A percentile compares a stretch with the other conserved stretches of the same genome.
Evolutionary conservation across 2,329 filamentous ascomycete genomes (phyloP).

Genomic region (Scedosporium apiospermum): DNA sequence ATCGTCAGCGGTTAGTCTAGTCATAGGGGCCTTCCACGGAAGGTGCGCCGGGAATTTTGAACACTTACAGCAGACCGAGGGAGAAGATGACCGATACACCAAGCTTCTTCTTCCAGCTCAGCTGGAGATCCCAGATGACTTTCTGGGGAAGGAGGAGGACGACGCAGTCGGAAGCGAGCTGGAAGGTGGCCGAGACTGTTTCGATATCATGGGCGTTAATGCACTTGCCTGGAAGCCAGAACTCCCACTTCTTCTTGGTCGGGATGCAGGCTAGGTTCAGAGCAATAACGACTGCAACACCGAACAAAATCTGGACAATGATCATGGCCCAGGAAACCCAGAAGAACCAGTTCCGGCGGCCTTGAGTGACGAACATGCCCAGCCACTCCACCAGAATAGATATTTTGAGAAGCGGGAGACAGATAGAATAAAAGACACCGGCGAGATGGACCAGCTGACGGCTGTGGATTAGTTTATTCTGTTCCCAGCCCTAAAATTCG

Average conservation of each 20-base stretch:
- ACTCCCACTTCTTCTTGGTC: slow-evolving; percentile 17
- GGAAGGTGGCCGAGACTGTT: slow-evolving; percentile 13
- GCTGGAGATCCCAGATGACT: slow-evolving; percentile 19
- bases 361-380: slow-evolving; percentile 8
- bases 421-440: background rate
- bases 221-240: slow-evolving; percentile 14
- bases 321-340: slow-evolving; percentile 15
- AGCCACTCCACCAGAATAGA: slow-evolving; percentile 11
- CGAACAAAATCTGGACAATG: slow-evolving; percentile 12
- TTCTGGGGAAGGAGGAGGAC: slow-evolving; percentile 19
- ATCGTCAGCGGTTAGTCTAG: background rate
- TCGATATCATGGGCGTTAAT: slow-evolving; percentile 12
- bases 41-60: background rate
- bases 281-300: slow-evolving; percentile 12
- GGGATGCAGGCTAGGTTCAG: slow-evolving; percentile 17
- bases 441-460: slow-evolving; percentile 1
- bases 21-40: background rate
- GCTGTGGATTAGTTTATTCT: background rate
- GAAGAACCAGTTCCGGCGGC: slow-evolving; percentile 13
- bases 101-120: slow-evolving; percentile 17
- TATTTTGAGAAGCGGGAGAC: slow-evolving; percentile 8
- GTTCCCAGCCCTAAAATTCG: background rate
- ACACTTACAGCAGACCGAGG: slow-evolving; percentile 18
- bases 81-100: slow-evolving; percentile 20
- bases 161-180: slow-evolving; percentile 16